These are phyloP conservation scores for Cladophialophora immunda DNA, from an alignment of 2,329 filamentous ascomycete species.

Conservation along the genomic window DNA sequence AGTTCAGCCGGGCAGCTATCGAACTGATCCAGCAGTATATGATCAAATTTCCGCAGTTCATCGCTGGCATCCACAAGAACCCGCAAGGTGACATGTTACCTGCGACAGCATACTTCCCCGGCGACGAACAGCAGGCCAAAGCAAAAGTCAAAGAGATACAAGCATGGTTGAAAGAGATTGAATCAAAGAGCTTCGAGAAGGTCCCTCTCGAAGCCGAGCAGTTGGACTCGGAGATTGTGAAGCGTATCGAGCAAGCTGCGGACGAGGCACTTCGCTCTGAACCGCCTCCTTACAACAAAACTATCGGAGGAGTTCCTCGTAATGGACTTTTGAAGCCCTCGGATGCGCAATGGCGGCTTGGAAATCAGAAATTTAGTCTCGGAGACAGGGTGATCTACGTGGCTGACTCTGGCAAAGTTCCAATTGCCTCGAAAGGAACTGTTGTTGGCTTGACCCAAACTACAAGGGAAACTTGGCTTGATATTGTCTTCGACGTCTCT, in stretches of 20 bases:
- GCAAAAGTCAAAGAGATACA: constrained; percentile 91
- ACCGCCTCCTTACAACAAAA: constrained; percentile 68
- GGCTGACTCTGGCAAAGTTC: constrained; percentile 90
- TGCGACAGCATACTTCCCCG: constrained; percentile 86
- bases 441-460: constrained; percentile 95
- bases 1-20: constrained; percentile 88
- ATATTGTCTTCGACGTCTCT: constrained; percentile 90
- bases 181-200: constrained; percentile 90
- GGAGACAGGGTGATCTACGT: constrained; percentile 95
- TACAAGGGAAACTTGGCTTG: constrained; percentile 80
- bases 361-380: constrained; percentile 81
- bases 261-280: constrained; percentile 67
- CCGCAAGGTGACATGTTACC: constrained; percentile 84
- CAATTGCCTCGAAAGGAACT: constrained; percentile 88
- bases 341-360: constrained; percentile 92
- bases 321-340: constrained; percentile 89
- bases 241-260: constrained; percentile 77
- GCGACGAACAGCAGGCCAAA: constrained; percentile 67
- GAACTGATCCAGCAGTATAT: constrained; percentile 87
- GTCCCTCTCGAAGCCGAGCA: constrained; percentile 98
- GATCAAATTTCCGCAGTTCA: constrained; percentile 93
- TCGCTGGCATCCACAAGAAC: constrained; percentile 84
- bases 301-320: constrained; percentile 81
- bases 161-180: constrained; percentile 88
- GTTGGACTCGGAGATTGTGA: constrained; percentile 89